phyloP scores from a whole-genome alignment of 2,329 filamentous ascomycete genomes.

The Xylariaceae sp. region DNA sequence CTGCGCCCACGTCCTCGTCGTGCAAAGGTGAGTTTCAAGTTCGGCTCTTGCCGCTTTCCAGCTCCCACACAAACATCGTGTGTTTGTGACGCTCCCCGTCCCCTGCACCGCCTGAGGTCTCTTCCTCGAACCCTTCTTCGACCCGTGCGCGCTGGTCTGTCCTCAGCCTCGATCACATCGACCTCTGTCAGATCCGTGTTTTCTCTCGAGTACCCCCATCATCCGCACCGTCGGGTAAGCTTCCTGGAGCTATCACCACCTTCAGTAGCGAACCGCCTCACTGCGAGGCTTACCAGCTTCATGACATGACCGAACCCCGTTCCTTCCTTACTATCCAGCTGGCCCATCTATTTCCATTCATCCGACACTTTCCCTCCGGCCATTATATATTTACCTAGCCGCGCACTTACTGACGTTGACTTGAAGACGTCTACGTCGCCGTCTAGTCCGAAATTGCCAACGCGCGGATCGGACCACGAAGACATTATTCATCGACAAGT shows the following conservation, averaged over 20 bases:
- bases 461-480: background rate
- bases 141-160: background rate
- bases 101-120: too few species aligned
- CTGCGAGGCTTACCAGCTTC: constrained; percentile 4
- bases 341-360: background rate
- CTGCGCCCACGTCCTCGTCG: too few species aligned
- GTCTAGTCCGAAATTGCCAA: too few species aligned
- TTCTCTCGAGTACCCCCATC: background rate
- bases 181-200: constrained; percentile 1
- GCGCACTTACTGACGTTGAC: too few species aligned
- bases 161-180: constrained; percentile 1
- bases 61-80: too few species aligned
- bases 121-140: background rate
- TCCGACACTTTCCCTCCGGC: too few species aligned
- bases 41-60: too few species aligned
- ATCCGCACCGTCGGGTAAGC: background rate
- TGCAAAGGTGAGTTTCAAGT: too few species aligned
- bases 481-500: too few species aligned
- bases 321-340: background rate
- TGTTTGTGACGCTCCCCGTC: too few species aligned
- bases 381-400: too few species aligned
- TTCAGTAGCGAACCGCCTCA: constrained; percentile 5
- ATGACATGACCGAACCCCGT: constrained; percentile 1
- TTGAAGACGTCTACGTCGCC: too few species aligned
- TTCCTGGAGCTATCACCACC: constrained; percentile 2